Evolutionary conservation across 2,329 filamentous ascomycete genomes (phyloP), one percentile per base, ranked within the genome.

Genomic region (Sclerotinia glacialis): DNA sequence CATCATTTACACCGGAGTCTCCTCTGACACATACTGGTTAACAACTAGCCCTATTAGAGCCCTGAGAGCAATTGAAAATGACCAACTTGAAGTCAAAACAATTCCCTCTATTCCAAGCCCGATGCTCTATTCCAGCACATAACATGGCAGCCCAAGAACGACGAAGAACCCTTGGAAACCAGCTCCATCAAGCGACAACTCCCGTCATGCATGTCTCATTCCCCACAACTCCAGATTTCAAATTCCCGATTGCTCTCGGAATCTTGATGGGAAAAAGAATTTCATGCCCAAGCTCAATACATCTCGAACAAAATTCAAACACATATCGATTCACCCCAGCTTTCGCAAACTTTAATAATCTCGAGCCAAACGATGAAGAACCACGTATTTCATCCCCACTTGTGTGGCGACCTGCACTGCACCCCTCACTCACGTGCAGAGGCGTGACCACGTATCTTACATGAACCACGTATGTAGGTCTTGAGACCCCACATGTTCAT

Each of bases 401-500:
- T n/a, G 37, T 40, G 11, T 40, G 37, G 37, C 14, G 12, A 54
- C 31, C 28, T 53, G 50, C 11, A 34, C 52, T 54, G 52, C 52
- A 54, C 52, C 52, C 28, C 28, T 54, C 52, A 31, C 18, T 54
- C 52, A 54, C 52, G 52, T 54, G 52, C 52, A 54, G 52, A n/a
- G n/a, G 28, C 52, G 52, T 54, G 28, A 54, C 52, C 52, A 54
- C 52, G 52, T 54, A 54, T 34, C 52, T 31, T 31, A 21, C 52
- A 31, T 54, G 52, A 54, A 54, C 52, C 34, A 54, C 34, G 52
- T 54, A 54, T 31, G 52, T 54, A 54, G 52, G 37, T 40, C 14
- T 40, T 3, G 37, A 40, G 52, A 54, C 52, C 52, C 52, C 52
- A 54, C 52, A 54, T 54, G 52, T 54, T 54, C 52, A 54, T 54